Percentiles rank a stretch among this genome's conserved stretches.
Evolutionary conservation across 768 basidiomycete genomes (phyloP).

Genomic region (Albatrellus ellisii): DNA sequence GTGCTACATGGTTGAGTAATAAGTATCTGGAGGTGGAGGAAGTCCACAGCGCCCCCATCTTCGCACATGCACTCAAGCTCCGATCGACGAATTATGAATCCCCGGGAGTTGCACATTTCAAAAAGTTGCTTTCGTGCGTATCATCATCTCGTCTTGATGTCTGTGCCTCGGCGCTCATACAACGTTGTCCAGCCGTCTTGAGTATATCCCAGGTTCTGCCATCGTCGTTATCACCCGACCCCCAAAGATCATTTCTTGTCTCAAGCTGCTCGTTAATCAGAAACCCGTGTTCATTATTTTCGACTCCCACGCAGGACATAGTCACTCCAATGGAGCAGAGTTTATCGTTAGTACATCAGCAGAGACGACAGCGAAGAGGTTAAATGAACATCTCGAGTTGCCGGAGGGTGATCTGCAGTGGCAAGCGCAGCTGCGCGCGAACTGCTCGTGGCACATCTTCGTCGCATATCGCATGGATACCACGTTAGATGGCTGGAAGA

Average conservation of each 20-base stretch:
- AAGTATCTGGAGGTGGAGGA: constrained; percentile 43
- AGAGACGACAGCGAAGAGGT: constrained; percentile 27
- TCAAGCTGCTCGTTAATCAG: constrained; percentile 20
- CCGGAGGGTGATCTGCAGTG: constrained; percentile 35
- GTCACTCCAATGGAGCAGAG: constrained; percentile 44
- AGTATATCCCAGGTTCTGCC: constrained; percentile 16
- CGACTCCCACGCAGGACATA: constrained; percentile 50
- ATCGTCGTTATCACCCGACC: constrained; percentile 52
- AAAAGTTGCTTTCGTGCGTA: constrained; percentile 19
- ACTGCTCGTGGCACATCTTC: constrained; percentile 48
- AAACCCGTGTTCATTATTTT: constrained; percentile 40
- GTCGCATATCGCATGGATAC: constrained; percentile 19
- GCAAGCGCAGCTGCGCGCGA: constrained; percentile 49
- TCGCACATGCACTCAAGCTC: constrained; percentile 27
- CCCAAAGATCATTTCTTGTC: constrained; percentile 50
- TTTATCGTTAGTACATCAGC: constrained; percentile 38
- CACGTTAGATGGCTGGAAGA: constrained; percentile 17
- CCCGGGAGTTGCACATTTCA: constrained; percentile 27
- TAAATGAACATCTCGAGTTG: constrained; percentile 32
- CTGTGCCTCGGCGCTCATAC: not conserved
- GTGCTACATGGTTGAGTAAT: constrained; percentile 37
- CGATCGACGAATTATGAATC: constrained; percentile 23
- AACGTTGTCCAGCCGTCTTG: constrained; percentile 17
- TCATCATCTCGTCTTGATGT: not conserved
- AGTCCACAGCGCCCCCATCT: constrained; percentile 34